Conservation (phyloP, 345 rosid species). For the Microthlaspi erraticum region DNA sequence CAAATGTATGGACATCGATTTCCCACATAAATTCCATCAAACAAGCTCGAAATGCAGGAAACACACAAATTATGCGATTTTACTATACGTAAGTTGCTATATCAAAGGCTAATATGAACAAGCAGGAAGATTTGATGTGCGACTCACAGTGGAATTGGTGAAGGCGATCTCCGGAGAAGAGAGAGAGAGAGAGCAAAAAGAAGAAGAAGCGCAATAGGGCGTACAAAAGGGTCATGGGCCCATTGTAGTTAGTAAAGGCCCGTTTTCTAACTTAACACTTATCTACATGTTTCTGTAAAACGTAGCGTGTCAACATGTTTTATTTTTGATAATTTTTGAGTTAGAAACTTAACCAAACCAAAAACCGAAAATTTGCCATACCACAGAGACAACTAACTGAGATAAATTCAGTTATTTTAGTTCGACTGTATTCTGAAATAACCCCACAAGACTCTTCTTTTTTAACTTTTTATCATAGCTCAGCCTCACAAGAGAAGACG, state of each 20-base stretch:
- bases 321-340: too few species aligned
- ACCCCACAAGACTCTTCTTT: too few species aligned
- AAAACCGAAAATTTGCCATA: too few species aligned
- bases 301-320: background rate
- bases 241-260: background rate
- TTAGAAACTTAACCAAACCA: too few species aligned
- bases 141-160: conserved; percentile 42
- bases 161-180: conserved; percentile 36
- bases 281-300: background rate
- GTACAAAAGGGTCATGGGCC: conserved; percentile 16
- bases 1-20: background rate
- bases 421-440: too few species aligned
- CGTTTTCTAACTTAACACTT: background rate
- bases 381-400: too few species aligned
- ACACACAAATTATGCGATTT: background rate
- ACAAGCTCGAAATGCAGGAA: background rate
- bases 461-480: too few species aligned
- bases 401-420: too few species aligned
- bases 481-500: background rate
- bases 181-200: conserved; percentile 13
- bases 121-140: conserved; percentile 29
- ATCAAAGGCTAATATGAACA: conserved; percentile 3
- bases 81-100: background rate
- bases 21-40: background rate
- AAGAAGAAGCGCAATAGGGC: conserved; percentile 24